Conservation (phyloP, 257 asterid genomes). For the Marsdenia floribunda region DNA sequence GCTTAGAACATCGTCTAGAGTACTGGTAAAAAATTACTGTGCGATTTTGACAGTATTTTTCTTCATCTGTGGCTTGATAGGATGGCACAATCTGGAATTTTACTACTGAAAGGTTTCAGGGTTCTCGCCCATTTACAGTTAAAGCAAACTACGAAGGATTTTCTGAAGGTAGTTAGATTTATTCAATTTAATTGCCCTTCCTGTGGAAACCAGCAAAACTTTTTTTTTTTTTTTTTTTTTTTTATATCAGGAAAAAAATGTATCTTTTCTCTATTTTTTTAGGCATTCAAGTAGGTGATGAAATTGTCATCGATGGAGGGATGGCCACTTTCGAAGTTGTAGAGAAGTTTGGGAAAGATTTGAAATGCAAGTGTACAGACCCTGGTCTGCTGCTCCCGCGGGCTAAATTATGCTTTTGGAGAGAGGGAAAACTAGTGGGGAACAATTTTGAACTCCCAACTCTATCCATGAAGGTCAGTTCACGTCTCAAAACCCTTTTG, state of each 20-base stretch:
- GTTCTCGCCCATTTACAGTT: conserved; percentile 61
- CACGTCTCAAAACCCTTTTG: background rate
- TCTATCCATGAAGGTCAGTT: conserved; percentile 52
- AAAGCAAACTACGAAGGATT: conserved; percentile 69
- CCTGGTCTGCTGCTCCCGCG: conserved; percentile 76
- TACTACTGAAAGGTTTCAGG: conserved; percentile 61
- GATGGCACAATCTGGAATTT: conserved; percentile 77
- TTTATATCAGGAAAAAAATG: background rate
- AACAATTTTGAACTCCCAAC: conserved; percentile 60
- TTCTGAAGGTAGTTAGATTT: conserved; percentile 50
- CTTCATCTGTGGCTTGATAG: conserved; percentile 32
- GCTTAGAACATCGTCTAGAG: background rate
- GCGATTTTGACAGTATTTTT: background rate
- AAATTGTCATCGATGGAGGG: conserved; percentile 81
- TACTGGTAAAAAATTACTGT: background rate
- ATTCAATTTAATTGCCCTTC: conserved; percentile 7
- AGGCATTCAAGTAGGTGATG: conserved; percentile 75
- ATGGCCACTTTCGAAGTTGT: conserved; percentile 75
- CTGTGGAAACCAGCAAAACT: background rate
- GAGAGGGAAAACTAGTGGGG: conserved; percentile 61
- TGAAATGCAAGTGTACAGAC: conserved; percentile 72
- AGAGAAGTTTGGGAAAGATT: conserved; percentile 61
- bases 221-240: background rate
- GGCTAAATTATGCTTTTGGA: conserved; percentile 82
- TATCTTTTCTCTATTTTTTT: background rate